Evolutionary conservation across 208 protist species (phyloP), one percentile per base, ranked within the genome.

Genomic region (Leishmania tropica): DNA sequence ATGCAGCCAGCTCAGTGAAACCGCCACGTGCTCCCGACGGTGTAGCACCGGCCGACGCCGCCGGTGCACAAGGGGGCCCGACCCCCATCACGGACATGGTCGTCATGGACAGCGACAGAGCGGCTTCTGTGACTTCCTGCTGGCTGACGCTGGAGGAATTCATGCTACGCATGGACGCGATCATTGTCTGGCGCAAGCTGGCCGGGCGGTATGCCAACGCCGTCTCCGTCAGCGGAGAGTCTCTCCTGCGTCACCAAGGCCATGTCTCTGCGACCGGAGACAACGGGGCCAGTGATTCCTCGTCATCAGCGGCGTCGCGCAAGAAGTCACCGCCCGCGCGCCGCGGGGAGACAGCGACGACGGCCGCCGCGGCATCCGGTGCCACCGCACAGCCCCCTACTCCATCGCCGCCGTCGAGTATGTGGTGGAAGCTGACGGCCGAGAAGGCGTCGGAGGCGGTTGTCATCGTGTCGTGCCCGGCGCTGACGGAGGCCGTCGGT

Each of bases 71-170:
- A 31, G 42, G 21, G 3, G 11, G 54, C 11, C 15, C 11, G 45
- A 53, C 68, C 2, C 45, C 68, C 24, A 31, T 74, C 21, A 74
- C 68, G 45, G 72, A 76, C 58, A 78, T 82, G 80, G 54, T 87
- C 62, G 37, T 79, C 62, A 45, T 83, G 45, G 83, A 86, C 73
- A 65, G 60, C 65, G 54, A 45, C 7, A 51, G 75, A 53, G 76
- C 67, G n/a, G 35, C 78, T 2, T 84, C 88, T 10, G 75, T 91
- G 24, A 79, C 77, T 24, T 75, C 79, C 45, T 86, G 76, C 58
- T 97, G 94, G 94, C 82, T 95, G 15, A 97, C 93, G 4, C 74
- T 96, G 73, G 92, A 95, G 81, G 94, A 96, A 75, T 88, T 97
- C 31, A 79, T 85, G 67, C 79, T 86, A 1, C 58, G 79, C 28